phyloP scores from a whole-genome alignment of 2,329 filamentous ascomycete genomes.

The Hypomyces perniciosus region DNA sequence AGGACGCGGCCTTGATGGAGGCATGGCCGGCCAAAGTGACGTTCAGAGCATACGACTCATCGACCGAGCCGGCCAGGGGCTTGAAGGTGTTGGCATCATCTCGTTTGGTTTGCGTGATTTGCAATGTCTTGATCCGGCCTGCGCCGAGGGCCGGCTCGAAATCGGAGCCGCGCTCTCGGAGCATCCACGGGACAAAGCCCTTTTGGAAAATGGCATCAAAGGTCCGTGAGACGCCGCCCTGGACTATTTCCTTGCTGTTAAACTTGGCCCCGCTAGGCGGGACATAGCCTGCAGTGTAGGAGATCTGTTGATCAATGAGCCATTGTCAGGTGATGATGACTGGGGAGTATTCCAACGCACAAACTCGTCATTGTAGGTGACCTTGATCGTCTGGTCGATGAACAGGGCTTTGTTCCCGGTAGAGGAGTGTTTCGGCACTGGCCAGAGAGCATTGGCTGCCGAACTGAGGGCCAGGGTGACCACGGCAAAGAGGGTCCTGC shows the following conservation, averaged over 20 bases:
- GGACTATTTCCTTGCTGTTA: constrained; percentile 48
- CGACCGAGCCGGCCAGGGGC: constrained; percentile 56
- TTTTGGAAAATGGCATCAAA: constrained; percentile 59
- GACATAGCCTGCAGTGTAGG: constrained; percentile 40
- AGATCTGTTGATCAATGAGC: constrained; percentile 32
- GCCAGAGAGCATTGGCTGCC: constrained; percentile 50
- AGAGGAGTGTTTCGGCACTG: constrained; percentile 44
- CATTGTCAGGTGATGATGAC: background rate
- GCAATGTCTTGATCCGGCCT: constrained; percentile 49
- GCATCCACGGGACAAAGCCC: constrained; percentile 72
- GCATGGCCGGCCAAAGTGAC: constrained; percentile 54
- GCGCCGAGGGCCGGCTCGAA: constrained; percentile 54
- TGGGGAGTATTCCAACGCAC: constrained; percentile 5
- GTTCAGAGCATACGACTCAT: constrained; percentile 69
- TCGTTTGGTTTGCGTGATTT: constrained; percentile 52
- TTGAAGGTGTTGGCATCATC: constrained; percentile 53
- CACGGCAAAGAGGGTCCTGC: constrained; percentile 3
- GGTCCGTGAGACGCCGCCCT: constrained; percentile 52
- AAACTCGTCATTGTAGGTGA: constrained; percentile 51
- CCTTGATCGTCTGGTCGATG: constrained; percentile 44
- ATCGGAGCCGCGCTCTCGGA: constrained; percentile 56
- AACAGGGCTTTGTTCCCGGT: constrained; percentile 49
- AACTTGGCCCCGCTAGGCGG: constrained; percentile 35
- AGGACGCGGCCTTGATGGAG: constrained; percentile 58
- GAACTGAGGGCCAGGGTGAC: constrained; percentile 3